Conservation (phyloP, 257 asterid species). For the Coffea canephora region DNA sequence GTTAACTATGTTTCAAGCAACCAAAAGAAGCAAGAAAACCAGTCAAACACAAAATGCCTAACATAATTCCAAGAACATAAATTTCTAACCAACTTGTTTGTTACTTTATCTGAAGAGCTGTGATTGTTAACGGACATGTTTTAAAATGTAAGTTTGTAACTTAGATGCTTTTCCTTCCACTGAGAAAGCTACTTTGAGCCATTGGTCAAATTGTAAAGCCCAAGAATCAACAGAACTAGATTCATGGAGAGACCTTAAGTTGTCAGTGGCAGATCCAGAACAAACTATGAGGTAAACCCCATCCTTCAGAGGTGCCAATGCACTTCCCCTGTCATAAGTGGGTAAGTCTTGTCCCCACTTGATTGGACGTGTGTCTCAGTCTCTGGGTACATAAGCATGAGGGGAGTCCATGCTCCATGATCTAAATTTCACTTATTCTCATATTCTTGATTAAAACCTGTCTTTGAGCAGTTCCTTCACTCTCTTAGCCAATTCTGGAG, state of each 20-base stretch:
- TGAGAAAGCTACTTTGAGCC: slow-evolving; percentile 63
- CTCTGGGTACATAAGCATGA: slow-evolving; percentile 79
- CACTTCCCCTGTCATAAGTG: slow-evolving; percentile 59
- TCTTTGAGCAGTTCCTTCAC: slow-evolving; percentile 54
- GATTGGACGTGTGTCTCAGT: slow-evolving; percentile 79
- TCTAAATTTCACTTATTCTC: slow-evolving; percentile 76
- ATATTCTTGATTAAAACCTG: slow-evolving; percentile 48
- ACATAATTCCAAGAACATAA: too few species aligned
- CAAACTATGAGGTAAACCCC: slow-evolving; percentile 75
- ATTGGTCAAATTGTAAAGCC: slow-evolving; percentile 64
- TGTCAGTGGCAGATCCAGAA: slow-evolving; percentile 79
- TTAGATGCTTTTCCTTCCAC: slow-evolving; percentile 47
- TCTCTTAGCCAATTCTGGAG: slow-evolving; percentile 64
- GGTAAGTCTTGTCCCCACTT: slow-evolving; percentile 56
- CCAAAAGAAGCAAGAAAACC: too few species aligned
- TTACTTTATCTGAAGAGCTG: too few species aligned
- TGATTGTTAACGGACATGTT: too few species aligned
- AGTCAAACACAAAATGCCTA: too few species aligned
- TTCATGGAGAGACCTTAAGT: slow-evolving; percentile 33
- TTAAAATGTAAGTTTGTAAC: too few species aligned
- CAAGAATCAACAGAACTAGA: slow-evolving; percentile 43
- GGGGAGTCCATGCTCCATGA: slow-evolving; percentile 92
- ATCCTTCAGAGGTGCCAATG: slow-evolving; percentile 63
- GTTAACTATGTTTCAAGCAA: too few species aligned
- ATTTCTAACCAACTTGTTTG: too few species aligned